Base-by-base conservation (phyloP, 208 protist genomes). In the Strigomonas galati region DNA sequence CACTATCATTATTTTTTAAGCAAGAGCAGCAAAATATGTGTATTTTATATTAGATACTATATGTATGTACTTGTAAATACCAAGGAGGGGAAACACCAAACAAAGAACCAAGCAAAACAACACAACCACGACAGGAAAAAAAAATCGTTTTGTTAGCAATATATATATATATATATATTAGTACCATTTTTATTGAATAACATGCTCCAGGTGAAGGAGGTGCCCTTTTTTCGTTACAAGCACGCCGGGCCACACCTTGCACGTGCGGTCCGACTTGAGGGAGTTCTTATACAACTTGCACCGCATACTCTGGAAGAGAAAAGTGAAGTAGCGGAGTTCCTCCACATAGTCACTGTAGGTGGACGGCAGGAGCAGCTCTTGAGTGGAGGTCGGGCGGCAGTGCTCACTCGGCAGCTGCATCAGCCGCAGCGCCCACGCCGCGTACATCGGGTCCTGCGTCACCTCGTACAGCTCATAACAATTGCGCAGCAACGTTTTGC, bases 391-490 rank as follows among this genome's bases (percentile, higher is more conserved):
- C 19, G 61, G 49, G 48, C 61, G 21, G 17, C 10, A 24, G 27
- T 6, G 6, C 24, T 28, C 15, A 31, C 7, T 43, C 12, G 52
- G 31, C 2, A 35, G 12, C 37, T 31, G 24, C 31, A 30, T 52
- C 23, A 43, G 40, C 43, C 53, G 62, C 57, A 76, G 28, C 31
- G 80, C 60, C 80, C 80, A 85, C 21, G 70, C 32, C 2, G 65
- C 80, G 55, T 85, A 85, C 66, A 82, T 72, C 48, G 64, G 40
- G 54, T 85, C 80, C 23, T 76, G 31, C 17, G 80, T 82, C 1
- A 58, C 52, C 12, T 62, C 35, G 44, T 79, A 85, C 19, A 85
- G 73, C 52, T 82, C 76, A 21, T 76, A 60, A 37, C 71, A 82
- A 2, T 67, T 62, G 28, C 72, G 72, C 21, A 85, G 43, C 46